Evolutionary conservation across 2,329 filamentous ascomycete genomes (phyloP), one percentile per base, ranked within the genome.

Genomic region (Fusarium papillatum): DNA sequence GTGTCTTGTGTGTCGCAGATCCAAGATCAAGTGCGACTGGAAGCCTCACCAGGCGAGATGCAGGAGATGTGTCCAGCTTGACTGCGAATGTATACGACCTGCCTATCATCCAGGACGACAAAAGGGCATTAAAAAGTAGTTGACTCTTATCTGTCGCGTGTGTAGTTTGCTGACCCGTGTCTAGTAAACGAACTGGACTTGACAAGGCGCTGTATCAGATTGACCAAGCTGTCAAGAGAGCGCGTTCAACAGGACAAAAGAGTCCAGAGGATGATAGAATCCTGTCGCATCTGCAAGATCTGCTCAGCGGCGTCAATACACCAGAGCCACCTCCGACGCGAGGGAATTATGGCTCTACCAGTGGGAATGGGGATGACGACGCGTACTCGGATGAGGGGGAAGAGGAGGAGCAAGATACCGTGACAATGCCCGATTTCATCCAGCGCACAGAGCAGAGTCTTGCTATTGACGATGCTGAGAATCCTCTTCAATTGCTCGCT

Each of bases 191-290:
- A 48, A 93, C 92, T 19, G 93, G 93, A 1, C 84, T 95, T 36
- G 93, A 95, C 73, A 95, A 95, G 83, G 93, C 93, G 5, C 88
- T 95, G 24, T 91, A 91, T 79, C 93, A 94, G 80, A 93, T 95
- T 71, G 92, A 95, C 79, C 91, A 95, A 81, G 93, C 93, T 16
- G 85, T 93, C 66, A 88, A 90, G 79, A 85, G 91, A 61, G 88
- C 90, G 29, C 86, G 87, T 66, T 81, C 87, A 64, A 85, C 87
- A 57, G 78, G 73, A 17, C 75, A 85, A 22, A 84, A 85, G 64
- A 84, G 83, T 34, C 80, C 83, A 0, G 86, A 88, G 31, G 87
- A 88, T 65, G 84, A 85, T 53, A 86, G 86, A 70, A 83, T 88
- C 38, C 84, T 89, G 53, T 80, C 85, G 9, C 84, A 86, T 71